Evolutionary conservation across 1,284 basidiomycete genomes (phyloP).

Genomic region (Irpex rosettiformis): DNA sequence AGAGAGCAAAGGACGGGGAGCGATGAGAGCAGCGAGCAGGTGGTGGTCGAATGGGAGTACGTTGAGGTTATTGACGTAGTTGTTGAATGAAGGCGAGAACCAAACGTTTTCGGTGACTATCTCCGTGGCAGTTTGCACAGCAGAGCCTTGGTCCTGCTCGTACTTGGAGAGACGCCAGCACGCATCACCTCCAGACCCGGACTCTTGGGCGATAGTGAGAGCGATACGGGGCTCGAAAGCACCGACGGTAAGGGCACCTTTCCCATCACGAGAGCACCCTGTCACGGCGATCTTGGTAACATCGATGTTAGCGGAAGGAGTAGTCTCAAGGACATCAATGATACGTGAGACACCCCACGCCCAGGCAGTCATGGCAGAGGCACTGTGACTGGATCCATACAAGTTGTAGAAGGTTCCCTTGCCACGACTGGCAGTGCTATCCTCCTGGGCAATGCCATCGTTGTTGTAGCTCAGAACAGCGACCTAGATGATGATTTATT

Average conservation of each 20-base stretch:
- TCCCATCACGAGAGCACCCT: slow-evolving; percentile 54
- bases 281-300: slow-evolving; percentile 43
- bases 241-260: slow-evolving; percentile 52
- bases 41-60: slow-evolving; percentile 52
- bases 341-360: slow-evolving; percentile 53
- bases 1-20: slow-evolving; percentile 46
- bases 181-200: slow-evolving; percentile 51
- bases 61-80: slow-evolving; percentile 39
- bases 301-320: slow-evolving; percentile 42
- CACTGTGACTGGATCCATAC: slow-evolving; percentile 41
- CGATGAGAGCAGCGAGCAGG: slow-evolving; percentile 45
- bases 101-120: slow-evolving; percentile 54
- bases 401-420: slow-evolving; percentile 51
- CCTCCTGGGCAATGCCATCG: slow-evolving; percentile 46
- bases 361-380: slow-evolving; percentile 53
- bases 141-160: slow-evolving; percentile 33
- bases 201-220: slow-evolving; percentile 55
- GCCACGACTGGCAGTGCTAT: slow-evolving; percentile 40
- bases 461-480: slow-evolving; percentile 48
- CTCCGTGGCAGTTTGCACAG: slow-evolving; percentile 46
- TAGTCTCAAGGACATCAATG: slow-evolving; percentile 49
- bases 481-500: slow-evolving; percentile 22
- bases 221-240: slow-evolving; percentile 51
- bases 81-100: slow-evolving; percentile 46
- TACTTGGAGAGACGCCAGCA: slow-evolving; percentile 52